Evolutionary conservation across 2,329 filamentous ascomycete species (phyloP), one percentile per base, ranked within the genome.

Genomic region (Pseudopithomyces maydicus): DNA sequence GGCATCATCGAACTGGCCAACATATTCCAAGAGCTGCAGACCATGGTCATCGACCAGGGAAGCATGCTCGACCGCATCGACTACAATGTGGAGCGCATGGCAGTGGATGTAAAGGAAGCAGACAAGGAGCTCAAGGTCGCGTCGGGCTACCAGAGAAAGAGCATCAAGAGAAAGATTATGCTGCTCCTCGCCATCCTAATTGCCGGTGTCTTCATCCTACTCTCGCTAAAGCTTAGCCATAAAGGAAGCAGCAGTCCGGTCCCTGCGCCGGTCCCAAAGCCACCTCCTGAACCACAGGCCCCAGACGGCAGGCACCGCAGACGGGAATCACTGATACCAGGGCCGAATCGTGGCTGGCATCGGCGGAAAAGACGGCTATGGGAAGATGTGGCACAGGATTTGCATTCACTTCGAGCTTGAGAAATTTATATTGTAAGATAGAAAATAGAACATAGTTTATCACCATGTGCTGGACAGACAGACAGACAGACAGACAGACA

Each of bases 1-100:
- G 94, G 95, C 56, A 98, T 99, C 76, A 98, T 99, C 70, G 94
- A 98, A 73, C 82, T 99, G 7, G 91, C 94, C 3, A 95, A 97
- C 74, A 91, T 99, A 49, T 99, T 99, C 80, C 91, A 96, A 60
- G 95, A 99, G 70, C 81, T 99, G 29, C 95, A 99, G 77, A 89
- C 84, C 46, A 98, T 99, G 93, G 92, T 83, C 56, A 83, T 83
- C 43, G 81, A 83, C 59, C 81, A 83, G 62, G 81, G 81, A 26
- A 81, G 76, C 53, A 78, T 83, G 71, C 72, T 83, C 11, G 81
- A 83, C 56, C 77, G 81, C 36, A 82, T 83, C 57, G 81, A 83
- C 63, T 99, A 97, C 79, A 99, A 99, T 69, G 92, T 99, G 52
- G 95, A 99, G 78, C 85, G 89, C 59, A 97, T 98, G 90, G 87